These are phyloP conservation scores for Vaccinium myrtillus DNA, from an alignment of 148 eudicot genomes.

Conservation along the genomic window DNA sequence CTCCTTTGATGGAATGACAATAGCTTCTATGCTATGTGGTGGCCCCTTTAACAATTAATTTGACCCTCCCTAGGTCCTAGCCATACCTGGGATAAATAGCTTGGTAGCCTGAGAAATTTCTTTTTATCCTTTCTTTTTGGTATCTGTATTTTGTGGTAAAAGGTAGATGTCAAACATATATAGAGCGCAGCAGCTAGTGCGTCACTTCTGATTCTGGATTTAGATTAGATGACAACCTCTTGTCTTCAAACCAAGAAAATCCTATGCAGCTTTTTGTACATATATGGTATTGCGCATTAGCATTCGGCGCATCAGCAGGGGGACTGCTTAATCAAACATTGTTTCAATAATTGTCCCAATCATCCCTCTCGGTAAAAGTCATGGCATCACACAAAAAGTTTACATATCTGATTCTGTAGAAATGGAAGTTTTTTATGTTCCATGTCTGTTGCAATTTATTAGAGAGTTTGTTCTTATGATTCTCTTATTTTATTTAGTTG, in stretches of 20 bases:
- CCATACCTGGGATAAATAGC: slow-evolving; percentile 1
- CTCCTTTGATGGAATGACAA: not conserved
- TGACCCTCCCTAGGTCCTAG: not conserved
- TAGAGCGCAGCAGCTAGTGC: not conserved
- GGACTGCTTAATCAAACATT: not conserved
- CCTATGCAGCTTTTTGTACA: not conserved
- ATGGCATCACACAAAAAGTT: not conserved
- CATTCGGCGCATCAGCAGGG: not conserved
- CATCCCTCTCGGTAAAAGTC: not conserved
- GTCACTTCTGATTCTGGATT: not conserved
- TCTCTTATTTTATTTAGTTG: slow-evolving; percentile 3
- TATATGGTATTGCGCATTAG: not conserved
- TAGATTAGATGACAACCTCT: not conserved
- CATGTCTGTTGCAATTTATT: slow-evolving; percentile 9
- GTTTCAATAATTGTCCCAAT: not conserved
- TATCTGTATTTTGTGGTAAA: not conserved
- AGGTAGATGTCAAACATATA: not conserved
- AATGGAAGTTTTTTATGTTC: not conserved
- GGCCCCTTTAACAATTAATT: not conserved
- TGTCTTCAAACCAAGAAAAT: not conserved
- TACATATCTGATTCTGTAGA: slow-evolving; percentile 7
- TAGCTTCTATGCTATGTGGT: not conserved
- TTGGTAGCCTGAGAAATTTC: not conserved
- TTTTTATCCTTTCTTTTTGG: not conserved
- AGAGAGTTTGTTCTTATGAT: not conserved